These are phyloP conservation scores for Magnolia sinica DNA, from an alignment of 164 flowering plant species.

Conservation along the genomic window DNA sequence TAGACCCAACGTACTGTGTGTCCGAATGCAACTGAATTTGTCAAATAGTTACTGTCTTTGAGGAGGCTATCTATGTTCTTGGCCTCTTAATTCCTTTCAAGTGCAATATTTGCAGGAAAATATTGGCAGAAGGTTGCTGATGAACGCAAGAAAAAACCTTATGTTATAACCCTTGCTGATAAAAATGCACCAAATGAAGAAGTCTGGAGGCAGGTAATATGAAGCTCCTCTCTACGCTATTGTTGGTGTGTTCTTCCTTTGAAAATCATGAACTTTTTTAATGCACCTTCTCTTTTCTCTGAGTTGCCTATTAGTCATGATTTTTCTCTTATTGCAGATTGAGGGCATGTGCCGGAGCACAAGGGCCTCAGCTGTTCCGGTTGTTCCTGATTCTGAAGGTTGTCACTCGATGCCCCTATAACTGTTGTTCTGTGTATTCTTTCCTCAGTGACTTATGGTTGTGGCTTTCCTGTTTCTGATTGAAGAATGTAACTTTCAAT, in stretches of 20 bases:
- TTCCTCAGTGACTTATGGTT: neutral
- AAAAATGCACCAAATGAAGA: slow-evolving; percentile 99
- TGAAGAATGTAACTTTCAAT: too few species aligned
- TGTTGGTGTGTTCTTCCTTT: neutral
- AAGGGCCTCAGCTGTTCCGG: slow-evolving; percentile 82
- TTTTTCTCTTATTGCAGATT: slow-evolving; percentile 48
- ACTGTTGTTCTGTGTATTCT: neutral
- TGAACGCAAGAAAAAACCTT: slow-evolving; percentile 71
- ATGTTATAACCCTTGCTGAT: slow-evolving; percentile 83
- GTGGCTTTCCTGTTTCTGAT: too few species aligned
- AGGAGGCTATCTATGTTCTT: neutral
- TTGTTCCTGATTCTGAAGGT: slow-evolving; percentile 93
- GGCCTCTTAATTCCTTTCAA: neutral
- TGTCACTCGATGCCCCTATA: neutral
- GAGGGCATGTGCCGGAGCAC: slow-evolving; percentile 83
- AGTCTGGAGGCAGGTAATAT: slow-evolving; percentile 87
- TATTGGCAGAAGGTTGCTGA: slow-evolving; percentile 92
- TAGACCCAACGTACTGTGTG: neutral
- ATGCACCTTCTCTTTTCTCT: neutral
- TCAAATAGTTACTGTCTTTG: neutral
- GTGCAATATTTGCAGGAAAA: slow-evolving; percentile 43
- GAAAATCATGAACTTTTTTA: neutral
- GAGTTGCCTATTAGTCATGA: slow-evolving; percentile 9
- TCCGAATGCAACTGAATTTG: neutral
- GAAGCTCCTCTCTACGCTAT: neutral